Evolutionary conservation across 1,284 basidiomycete genomes (phyloP), one percentile per base, ranked within the genome.

Genomic region (Trichosporon faecale): DNA sequence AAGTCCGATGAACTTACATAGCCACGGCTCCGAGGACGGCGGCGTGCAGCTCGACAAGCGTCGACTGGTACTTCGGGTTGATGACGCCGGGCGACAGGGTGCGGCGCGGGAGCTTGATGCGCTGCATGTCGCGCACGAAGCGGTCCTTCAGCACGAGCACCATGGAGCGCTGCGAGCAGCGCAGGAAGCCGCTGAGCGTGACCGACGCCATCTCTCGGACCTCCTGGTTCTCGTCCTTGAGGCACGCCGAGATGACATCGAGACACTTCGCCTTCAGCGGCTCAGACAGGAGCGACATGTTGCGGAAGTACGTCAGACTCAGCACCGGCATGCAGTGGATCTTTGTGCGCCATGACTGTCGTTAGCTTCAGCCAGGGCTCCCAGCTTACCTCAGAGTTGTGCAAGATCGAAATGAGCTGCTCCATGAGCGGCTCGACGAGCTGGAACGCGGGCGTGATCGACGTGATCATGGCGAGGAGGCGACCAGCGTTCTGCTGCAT

Each of bases 121-220:
- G 86, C 66, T 87, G 86, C 68, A 91, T 88, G 68, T 91, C 74
- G 83, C 85, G 76, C 64, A 92, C 84, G 82, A 96, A 98, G 33
- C 90, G 91, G 78, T 93, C 89, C 91, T 95, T 94, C 75, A 98
- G 85, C 5, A 91, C 90, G 65, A 92, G 85, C 76, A 98, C 95
- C 77, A 91, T 92, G 71, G 92, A 88, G 68, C 95, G 88, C 81
- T 98, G 94, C 12, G 94, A 96, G 79, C 94, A 97, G 73, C 96
- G 88, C 44, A 99, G 88, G 74, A 99, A 90, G 23, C 94, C 92
- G 21, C 92, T 91, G 37, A 99, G 85, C 52, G 93, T 92, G 80
- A 91, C 91, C 4, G 92, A 92, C n/a, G 94, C 92, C 87, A 92
- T 95, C 81, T 95, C 93, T 71, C 95, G 88, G 33, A 98, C 95